Conservation (phyloP, 257 asterid species). For the Knoxia roxburghii region DNA sequence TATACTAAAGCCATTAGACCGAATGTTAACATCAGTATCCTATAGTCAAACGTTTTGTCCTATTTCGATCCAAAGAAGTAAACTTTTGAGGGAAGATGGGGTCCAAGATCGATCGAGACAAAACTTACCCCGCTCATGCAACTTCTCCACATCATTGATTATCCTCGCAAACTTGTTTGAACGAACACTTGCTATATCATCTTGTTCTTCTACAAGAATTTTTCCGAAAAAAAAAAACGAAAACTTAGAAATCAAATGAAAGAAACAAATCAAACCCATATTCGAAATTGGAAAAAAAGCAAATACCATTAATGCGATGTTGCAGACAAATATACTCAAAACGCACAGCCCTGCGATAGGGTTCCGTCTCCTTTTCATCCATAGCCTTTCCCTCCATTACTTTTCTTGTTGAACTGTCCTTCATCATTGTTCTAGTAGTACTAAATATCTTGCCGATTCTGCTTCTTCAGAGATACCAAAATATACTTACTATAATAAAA, state of each 20-base stretch:
- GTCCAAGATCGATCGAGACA: neutral
- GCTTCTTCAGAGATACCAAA: no score
- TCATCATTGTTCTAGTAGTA: no score
- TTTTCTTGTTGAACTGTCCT: neutral
- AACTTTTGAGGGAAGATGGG: neutral
- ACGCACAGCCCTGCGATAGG: slow-evolving; percentile 7
- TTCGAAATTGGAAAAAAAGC: neutral
- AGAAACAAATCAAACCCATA: neutral
- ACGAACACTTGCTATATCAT: slow-evolving; percentile 27
- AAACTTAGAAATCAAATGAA: no score
- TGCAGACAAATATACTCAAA: neutral
- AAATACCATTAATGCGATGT: slow-evolving; percentile 9
- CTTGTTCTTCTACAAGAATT: slow-evolving; percentile 29
- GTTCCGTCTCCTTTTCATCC: slow-evolving; percentile 1
- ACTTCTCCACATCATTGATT: slow-evolving; percentile 35
- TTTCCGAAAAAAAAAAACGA: neutral
- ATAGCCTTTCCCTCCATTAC: neutral
- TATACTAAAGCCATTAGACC: neutral
- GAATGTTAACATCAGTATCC: no score
- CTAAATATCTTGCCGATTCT: no score
- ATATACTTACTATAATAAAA: no score
- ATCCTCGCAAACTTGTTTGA: slow-evolving; percentile 31
- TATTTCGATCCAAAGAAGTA: neutral
- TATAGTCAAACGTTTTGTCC: no score
- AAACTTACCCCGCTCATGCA: slow-evolving; percentile 37